A percentile compares a stretch with the other conserved stretches of the same genome.
Evolutionary conservation across 2,329 filamentous ascomycete genomes (phyloP).

Genomic region (Fusarium dimerum): DNA sequence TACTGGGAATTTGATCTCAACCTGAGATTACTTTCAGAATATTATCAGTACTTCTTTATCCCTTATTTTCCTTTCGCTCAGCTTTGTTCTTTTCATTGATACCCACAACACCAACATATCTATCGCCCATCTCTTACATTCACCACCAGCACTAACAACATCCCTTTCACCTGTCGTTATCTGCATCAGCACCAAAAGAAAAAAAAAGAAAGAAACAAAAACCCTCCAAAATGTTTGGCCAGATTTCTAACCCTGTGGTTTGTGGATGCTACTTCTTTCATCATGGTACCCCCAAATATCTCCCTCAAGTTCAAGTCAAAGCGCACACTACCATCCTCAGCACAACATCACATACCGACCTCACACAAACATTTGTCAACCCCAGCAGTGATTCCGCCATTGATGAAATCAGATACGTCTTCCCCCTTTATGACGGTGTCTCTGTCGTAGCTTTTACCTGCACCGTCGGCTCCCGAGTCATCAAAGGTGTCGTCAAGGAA

Average conservation of each 20-base stretch:
- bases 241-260: neutral
- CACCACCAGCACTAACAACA: neutral
- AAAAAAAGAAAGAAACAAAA: too few species aligned
- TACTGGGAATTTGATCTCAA: too few species aligned
- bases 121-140: neutral
- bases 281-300: conserved; percentile 38
- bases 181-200: neutral
- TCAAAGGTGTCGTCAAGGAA: conserved; percentile 68
- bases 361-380: conserved; percentile 64
- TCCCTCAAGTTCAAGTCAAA: conserved; percentile 60
- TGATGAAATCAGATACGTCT: conserved; percentile 62
- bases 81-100: neutral
- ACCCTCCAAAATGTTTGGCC: conserved; percentile 3
- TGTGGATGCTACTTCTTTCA: conserved; percentile 40
- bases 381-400: conserved; percentile 37
- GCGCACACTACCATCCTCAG: conserved; percentile 63
- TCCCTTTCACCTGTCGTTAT: neutral
- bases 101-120: neutral
- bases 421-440: conserved; percentile 73
- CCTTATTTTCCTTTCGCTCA: too few species aligned
- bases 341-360: conserved; percentile 48
- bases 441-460: conserved; percentile 69
- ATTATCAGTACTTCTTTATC: too few species aligned
- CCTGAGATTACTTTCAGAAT: too few species aligned
- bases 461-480: conserved; percentile 58